A percentile compares a stretch with the other conserved stretches of the same genome.
These are phyloP conservation scores for Fonsecaea pedrosoi DNA, from an alignment of 2,329 filamentous ascomycete species.

Conservation along the genomic window DNA sequence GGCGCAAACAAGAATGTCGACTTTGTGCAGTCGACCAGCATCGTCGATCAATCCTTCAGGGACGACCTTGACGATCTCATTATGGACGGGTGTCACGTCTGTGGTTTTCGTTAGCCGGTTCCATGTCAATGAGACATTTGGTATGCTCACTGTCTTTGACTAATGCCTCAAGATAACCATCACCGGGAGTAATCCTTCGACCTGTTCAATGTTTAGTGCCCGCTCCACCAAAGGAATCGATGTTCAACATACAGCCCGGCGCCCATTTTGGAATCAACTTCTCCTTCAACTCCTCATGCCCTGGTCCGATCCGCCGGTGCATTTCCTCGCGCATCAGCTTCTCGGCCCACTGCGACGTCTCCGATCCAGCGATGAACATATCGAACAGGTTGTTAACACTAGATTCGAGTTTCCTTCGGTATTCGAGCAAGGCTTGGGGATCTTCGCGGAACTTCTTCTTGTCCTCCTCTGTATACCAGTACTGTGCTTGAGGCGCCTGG, in stretches of 20 bases:
- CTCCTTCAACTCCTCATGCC: constrained; percentile 52
- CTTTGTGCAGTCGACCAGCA: constrained; percentile 47
- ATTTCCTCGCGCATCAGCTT: constrained; percentile 54
- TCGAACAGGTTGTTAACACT: constrained; percentile 53
- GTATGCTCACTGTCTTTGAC: constrained; percentile 41
- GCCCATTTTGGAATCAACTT: constrained; percentile 41
- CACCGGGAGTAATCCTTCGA: constrained; percentile 58
- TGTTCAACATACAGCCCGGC: constrained; percentile 48
- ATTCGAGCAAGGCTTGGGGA: constrained; percentile 51
- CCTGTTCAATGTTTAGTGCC: constrained; percentile 8
- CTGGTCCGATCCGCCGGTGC: constrained; percentile 51
- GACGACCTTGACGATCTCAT: constrained; percentile 51
- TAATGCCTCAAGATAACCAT: constrained; percentile 60
- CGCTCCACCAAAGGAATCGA: background rate
- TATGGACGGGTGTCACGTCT: constrained; percentile 38
- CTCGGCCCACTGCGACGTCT: constrained; percentile 49
- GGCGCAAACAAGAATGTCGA: constrained; percentile 52
- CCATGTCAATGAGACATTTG: constrained; percentile 1
- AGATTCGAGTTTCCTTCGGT: constrained; percentile 53
- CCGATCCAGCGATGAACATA: constrained; percentile 53
- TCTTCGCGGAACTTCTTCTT: constrained; percentile 49
- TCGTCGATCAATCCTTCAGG: constrained; percentile 49
- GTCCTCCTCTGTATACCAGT: constrained; percentile 29
- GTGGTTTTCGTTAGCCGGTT: background rate
- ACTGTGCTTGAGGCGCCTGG: constrained; percentile 22